Evolutionary conservation across 768 basidiomycete genomes (phyloP).

Genomic region (Podaxis carcinomalis): DNA sequence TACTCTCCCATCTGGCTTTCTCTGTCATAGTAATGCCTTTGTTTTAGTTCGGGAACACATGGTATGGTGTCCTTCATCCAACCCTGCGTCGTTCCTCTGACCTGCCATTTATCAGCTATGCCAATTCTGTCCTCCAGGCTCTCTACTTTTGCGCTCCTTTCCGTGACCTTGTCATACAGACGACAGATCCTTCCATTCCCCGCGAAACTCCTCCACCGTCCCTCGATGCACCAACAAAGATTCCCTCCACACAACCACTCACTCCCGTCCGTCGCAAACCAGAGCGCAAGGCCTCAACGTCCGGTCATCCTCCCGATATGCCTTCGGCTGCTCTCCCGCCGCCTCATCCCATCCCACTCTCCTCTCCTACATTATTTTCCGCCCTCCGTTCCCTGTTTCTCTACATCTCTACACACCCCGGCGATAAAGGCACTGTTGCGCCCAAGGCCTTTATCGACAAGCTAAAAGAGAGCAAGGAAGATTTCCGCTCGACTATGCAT

Average conservation of each 20-base stretch:
- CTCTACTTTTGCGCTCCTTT: constrained; percentile 95
- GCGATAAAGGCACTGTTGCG: constrained; percentile 79
- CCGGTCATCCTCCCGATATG: constrained; percentile 20
- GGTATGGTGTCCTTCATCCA: constrained; percentile 42
- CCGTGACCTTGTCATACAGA: constrained; percentile 81
- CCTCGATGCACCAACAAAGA: constrained; percentile 15
- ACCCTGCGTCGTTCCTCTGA: constrained; percentile 6
- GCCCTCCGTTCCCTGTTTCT: constrained; percentile 91
- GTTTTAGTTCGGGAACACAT: constrained; percentile 90
- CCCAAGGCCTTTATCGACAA: constrained; percentile 93
- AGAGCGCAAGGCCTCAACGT: constrained; percentile 44
- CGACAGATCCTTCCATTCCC: constrained; percentile 45
- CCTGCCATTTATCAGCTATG: constrained; percentile 60
- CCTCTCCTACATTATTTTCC: constrained; percentile 79
- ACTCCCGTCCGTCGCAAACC: constrained; percentile 48
- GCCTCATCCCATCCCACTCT: constrained; percentile 44
- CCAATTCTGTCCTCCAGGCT: constrained; percentile 97
- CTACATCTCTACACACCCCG: constrained; percentile 74
- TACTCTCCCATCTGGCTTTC: background rate
- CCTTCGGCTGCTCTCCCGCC: constrained; percentile 26
- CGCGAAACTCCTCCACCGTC: constrained; percentile 25
- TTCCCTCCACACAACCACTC: constrained; percentile 27
- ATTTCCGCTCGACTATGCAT: constrained; percentile 88
- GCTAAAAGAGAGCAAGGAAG: constrained; percentile 87
- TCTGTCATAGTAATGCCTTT: constrained; percentile 7